These are phyloP conservation scores for Ustilago xerochloae DNA, from an alignment of 1,284 basidiomycete species.

Conservation along the genomic window DNA sequence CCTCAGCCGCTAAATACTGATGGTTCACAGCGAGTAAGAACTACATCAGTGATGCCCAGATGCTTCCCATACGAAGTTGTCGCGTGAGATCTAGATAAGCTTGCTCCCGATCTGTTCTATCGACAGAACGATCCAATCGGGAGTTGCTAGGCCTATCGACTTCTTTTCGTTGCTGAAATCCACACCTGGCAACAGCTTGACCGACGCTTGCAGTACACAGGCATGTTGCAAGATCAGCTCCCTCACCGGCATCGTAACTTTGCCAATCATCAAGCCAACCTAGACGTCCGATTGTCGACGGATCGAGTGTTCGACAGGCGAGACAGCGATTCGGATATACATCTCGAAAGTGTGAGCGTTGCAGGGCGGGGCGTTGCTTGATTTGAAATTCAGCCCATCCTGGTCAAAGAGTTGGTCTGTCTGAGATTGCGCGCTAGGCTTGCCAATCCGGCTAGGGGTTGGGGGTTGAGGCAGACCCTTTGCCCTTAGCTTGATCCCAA, in stretches of 20 bases:
- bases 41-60: no score
- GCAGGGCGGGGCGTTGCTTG: background rate
- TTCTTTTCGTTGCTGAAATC: no score
- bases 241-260: no score
- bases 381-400: constrained; percentile 4
- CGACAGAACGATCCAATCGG: no score
- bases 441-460: constrained; percentile 25
- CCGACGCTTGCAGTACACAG: no score
- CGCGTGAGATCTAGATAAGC: no score
- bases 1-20: no score
- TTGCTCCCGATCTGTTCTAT: no score
- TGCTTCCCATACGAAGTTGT: no score
- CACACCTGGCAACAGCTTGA: no score
- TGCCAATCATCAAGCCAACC: background rate
- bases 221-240: background rate
- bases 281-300: background rate
- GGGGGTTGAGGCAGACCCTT: constrained; percentile 4
- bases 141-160: no score
- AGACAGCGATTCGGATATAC: constrained; percentile 1
- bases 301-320: background rate
- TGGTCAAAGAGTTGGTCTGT: background rate
- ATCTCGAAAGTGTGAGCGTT: background rate
- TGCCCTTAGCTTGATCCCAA: constrained; percentile 3
- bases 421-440: constrained; percentile 16
- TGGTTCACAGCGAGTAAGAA: no score